Percentiles rank a stretch among this genome's conserved stretches.
These are phyloP conservation scores for Zasmidium citrigriseum DNA, from an alignment of 2,329 filamentous ascomycete species.

Conservation along the genomic window DNA sequence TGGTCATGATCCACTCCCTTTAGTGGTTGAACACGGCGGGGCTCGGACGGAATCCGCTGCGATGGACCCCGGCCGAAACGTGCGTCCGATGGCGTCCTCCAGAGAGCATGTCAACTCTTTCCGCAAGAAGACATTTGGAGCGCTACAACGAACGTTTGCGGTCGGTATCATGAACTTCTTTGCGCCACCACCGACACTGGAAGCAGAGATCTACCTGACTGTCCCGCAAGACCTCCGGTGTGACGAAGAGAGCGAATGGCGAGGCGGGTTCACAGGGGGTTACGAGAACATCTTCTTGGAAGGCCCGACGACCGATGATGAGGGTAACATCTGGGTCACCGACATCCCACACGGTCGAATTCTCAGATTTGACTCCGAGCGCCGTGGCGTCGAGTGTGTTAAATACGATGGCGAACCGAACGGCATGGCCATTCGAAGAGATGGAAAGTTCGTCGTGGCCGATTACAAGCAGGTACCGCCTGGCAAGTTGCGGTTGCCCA, in stretches of 20 bases:
- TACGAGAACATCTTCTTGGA: conserved; percentile 46
- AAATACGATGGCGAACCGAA: conserved; percentile 47
- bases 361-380: conserved; percentile 35
- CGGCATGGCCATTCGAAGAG: conserved; percentile 36
- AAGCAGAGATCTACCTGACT: conserved; percentile 39
- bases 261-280: conserved; percentile 37
- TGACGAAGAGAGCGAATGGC: conserved; percentile 40
- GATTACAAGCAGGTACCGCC: conserved; percentile 49
- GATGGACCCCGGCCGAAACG: no score
- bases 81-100: no score
- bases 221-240: conserved; percentile 37
- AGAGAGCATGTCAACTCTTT: no score
- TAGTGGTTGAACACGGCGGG: no score
- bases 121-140: no score
- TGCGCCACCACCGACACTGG: conserved; percentile 34
- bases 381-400: conserved; percentile 34
- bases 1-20: no score
- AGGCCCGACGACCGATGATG: conserved; percentile 37
- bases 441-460: conserved; percentile 41
- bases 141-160: no score
- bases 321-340: conserved; percentile 41
- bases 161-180: conserved; percentile 45
- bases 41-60: no score
- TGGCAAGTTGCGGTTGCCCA: no score
- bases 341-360: conserved; percentile 46